Percentiles rank a stretch among this genome's conserved stretches.
These are phyloP conservation scores for Fusarium secorum DNA, from an alignment of 2,329 filamentous ascomycete genomes.

Conservation along the genomic window DNA sequence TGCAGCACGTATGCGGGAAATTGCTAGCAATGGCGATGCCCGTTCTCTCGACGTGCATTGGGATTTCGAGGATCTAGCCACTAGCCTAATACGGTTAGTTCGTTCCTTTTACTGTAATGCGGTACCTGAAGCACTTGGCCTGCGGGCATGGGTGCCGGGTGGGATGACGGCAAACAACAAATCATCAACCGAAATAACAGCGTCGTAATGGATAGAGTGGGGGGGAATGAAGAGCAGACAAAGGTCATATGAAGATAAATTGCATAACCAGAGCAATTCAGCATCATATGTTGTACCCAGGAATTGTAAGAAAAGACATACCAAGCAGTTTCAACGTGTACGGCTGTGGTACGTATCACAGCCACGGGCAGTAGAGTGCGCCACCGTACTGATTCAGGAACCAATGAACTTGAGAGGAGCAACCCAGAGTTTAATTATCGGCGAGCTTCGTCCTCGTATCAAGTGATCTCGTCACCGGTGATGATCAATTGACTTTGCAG, in stretches of 20 bases:
- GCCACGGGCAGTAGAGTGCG: constrained; percentile 28
- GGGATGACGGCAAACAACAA: constrained; percentile 22
- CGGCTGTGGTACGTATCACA: constrained; percentile 34
- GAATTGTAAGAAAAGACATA: constrained; percentile 18
- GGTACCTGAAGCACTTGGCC: constrained; percentile 39
- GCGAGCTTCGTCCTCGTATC: constrained; percentile 28
- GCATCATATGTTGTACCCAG: neutral
- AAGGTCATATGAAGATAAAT: neutral
- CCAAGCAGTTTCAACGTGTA: constrained; percentile 20
- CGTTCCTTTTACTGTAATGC: constrained; percentile 19
- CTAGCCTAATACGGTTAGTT: constrained; percentile 38
- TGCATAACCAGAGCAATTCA: neutral
- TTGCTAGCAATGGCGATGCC: constrained; percentile 47
- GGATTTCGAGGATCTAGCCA: constrained; percentile 26
- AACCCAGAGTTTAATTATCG: constrained; percentile 34
- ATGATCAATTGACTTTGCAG: constrained; percentile 3
- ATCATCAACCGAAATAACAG: constrained; percentile 11
- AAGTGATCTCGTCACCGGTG: constrained; percentile 22
- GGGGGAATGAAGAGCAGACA: neutral
- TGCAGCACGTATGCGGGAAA: constrained; percentile 47
- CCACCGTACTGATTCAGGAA: constrained; percentile 38
- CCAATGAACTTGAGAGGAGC: constrained; percentile 30
- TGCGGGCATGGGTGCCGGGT: constrained; percentile 18
- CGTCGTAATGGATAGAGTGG: neutral
- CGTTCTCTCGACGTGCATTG: constrained; percentile 36